These are phyloP conservation scores for Spatholobus suberectus DNA, from an alignment of 306 rosid genomes.

Conservation along the genomic window DNA sequence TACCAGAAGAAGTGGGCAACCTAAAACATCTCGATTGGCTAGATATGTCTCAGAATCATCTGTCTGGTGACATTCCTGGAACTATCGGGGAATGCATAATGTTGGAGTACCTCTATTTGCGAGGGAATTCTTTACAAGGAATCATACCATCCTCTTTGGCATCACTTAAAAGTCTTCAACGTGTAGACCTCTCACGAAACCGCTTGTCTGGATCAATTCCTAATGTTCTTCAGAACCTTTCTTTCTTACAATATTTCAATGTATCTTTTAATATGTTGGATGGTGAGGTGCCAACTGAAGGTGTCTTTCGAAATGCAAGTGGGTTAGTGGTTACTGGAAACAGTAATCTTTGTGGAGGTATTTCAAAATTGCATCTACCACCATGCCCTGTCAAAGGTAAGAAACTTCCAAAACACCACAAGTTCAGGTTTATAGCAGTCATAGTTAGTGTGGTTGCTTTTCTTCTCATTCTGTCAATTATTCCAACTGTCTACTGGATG, in stretches of 20 bases:
- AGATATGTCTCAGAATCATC: constrained; percentile 41
- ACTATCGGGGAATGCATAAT: constrained; percentile 39
- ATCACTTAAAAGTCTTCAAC: constrained; percentile 23
- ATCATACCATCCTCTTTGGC: constrained; percentile 39
- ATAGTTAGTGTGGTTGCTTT: constrained; percentile 7
- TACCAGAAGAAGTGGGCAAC: constrained; percentile 39
- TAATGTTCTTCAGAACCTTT: constrained; percentile 6
- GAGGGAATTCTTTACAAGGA: constrained; percentile 46
- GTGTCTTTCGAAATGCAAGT: constrained; percentile 38
- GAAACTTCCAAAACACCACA: not conserved
- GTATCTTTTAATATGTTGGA: constrained; percentile 47
- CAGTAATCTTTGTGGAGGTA: constrained; percentile 36
- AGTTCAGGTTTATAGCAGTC: not conserved
- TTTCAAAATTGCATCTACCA: constrained; percentile 8
- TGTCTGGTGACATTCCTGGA: constrained; percentile 46
- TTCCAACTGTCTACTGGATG: not conserved
- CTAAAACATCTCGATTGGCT: not conserved
- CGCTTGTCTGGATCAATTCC: constrained; percentile 46
- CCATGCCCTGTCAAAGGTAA: constrained; percentile 7
- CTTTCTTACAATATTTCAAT: constrained; percentile 7
- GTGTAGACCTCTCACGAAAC: constrained; percentile 46
- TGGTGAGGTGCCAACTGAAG: constrained; percentile 44
- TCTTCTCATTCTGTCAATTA: not conserved
- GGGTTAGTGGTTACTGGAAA: not conserved
- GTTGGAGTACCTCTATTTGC: constrained; percentile 37